These are phyloP conservation scores for Metschnikowia shivogae DNA, from an alignment of 805 yeast species.

Conservation along the genomic window DNA sequence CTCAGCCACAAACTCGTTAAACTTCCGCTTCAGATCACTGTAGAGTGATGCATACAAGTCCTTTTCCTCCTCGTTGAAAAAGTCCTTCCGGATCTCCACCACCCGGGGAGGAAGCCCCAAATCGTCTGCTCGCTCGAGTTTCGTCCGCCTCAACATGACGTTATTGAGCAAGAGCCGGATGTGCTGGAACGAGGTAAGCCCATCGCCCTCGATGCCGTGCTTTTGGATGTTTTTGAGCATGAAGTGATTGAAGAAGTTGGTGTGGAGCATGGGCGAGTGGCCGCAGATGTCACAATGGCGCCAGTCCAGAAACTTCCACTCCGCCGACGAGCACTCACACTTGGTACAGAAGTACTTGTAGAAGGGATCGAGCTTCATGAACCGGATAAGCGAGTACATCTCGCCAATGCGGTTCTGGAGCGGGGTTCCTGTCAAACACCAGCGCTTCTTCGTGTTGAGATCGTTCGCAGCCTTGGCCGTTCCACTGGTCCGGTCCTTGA, in stretches of 20 bases:
- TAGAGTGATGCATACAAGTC: slow-evolving; percentile 87
- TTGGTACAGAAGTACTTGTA: slow-evolving; percentile 88
- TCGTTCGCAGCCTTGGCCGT: slow-evolving; percentile 89
- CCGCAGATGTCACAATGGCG: slow-evolving; percentile 83
- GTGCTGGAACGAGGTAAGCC: slow-evolving; percentile 69
- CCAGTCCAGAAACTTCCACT: slow-evolving; percentile 83
- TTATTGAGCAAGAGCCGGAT: slow-evolving; percentile 71
- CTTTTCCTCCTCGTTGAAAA: slow-evolving; percentile 90
- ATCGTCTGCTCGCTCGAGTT: slow-evolving; percentile 95
- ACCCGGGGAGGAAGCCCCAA: slow-evolving; percentile 95
- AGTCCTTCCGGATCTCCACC: slow-evolving; percentile 82
- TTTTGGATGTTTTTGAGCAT: slow-evolving; percentile 91
- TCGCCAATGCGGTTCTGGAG: slow-evolving; percentile 96
- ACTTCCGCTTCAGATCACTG: slow-evolving; percentile 80
- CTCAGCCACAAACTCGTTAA: slow-evolving; percentile 88
- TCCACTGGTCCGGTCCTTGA: slow-evolving; percentile 89
- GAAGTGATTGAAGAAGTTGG: slow-evolving; percentile 93
- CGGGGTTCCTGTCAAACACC: slow-evolving; percentile 97
- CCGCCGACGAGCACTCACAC: slow-evolving; percentile 77
- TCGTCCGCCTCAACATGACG: slow-evolving; percentile 91
- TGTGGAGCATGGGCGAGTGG: slow-evolving; percentile 91
- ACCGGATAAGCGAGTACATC: slow-evolving; percentile 86
- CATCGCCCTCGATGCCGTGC: slow-evolving; percentile 77
- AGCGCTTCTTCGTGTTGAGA: slow-evolving; percentile 66
- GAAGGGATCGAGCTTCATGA: slow-evolving; percentile 79